A percentile compares a stretch with the other conserved stretches of the same genome.
These are phyloP conservation scores for Dorcoceras hygrometricum DNA, from an alignment of 257 asterid species.

Conservation along the genomic window DNA sequence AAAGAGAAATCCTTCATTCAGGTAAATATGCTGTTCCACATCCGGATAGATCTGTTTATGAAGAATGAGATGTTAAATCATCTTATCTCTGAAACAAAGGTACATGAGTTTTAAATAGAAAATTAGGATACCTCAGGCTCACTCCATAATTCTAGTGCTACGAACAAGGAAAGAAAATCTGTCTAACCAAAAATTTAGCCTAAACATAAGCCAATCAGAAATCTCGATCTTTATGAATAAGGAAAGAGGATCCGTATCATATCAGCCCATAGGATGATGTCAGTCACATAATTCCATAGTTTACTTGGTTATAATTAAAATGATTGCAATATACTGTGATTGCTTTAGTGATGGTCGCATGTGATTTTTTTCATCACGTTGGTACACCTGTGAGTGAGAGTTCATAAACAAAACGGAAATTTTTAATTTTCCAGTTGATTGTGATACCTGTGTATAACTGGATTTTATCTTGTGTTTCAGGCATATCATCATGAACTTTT, in stretches of 20 bases:
- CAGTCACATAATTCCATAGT: too few species aligned
- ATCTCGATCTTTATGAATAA: too few species aligned
- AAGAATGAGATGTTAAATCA: too few species aligned
- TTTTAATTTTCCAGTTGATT: slow-evolving; percentile 11
- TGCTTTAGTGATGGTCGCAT: slow-evolving; percentile 18
- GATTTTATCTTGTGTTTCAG: slow-evolving; percentile 35
- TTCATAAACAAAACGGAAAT: background rate
- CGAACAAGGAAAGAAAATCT: too few species aligned
- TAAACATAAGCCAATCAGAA: too few species aligned
- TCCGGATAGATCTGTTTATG: slow-evolving; percentile 5
- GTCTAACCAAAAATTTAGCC: too few species aligned
- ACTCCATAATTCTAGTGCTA: too few species aligned
- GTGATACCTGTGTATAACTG: slow-evolving; percentile 12
- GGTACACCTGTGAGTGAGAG: background rate
- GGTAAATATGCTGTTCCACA: slow-evolving; percentile 38
- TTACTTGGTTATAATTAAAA: background rate
- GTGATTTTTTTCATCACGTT: slow-evolving; percentile 5
- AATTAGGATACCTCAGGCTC: too few species aligned
- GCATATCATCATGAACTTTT: slow-evolving; percentile 78
- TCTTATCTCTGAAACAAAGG: too few species aligned
- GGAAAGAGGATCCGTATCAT: too few species aligned
- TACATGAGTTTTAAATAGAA: too few species aligned
- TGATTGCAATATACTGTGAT: slow-evolving; percentile 8
- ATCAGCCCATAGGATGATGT: too few species aligned
- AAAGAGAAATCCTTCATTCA: slow-evolving; percentile 95